Base-by-base conservation (phyloP, 2,329 filamentous ascomycete species). In the Cercospora brassicicola region DNA sequence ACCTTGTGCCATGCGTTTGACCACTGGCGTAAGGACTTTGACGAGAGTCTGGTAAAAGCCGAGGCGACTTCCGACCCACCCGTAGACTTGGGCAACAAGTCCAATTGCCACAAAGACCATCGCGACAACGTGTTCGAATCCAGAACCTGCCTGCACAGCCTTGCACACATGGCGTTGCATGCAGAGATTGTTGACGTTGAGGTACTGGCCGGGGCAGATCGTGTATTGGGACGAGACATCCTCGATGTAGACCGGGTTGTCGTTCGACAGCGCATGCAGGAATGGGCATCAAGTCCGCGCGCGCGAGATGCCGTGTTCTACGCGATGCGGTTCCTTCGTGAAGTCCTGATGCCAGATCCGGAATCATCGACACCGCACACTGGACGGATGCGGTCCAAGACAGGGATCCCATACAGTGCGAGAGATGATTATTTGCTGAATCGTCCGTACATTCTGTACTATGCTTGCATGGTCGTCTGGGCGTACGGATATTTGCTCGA, bases 141-240 rank as follows among this genome's bases (percentile, higher is more conserved):
- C 70, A 88, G 93, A 20, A 96, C 91, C 2, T 94, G 97, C 30
- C 84, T 98, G 55, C 94, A 98, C 77, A 93, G 96, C 75, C 84
- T 99, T 11, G 95, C 95, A 0, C 95, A 98, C 79, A 97, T 99
- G 92, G 93, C 93, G 2, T 97, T 97, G 87, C 93, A 98, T 76
- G 93, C 96, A 26, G 94, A 98, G 76, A 93, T 98, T 64, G 92
- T 96, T n/a, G 94, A 98, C 78, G 94, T 93, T 75, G 94, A 98
- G 80, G 96, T 98, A 72, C 97, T 95, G 78, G 95, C 94, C 4
- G 90, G 94, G 8, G 93, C 94, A 1, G 92, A 90, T 73, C 87
- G 94, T 31, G 85, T 97, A 2, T 87, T 98, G 3, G 94, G 95
- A 23, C 89, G 94, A 57, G 89, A 90, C 0, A 96, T 98, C 69